Percentiles rank a stretch among this genome's conserved stretches.
phyloP scores from a whole-genome alignment of 1,284 basidiomycete species.

The Naganishia albida region DNA sequence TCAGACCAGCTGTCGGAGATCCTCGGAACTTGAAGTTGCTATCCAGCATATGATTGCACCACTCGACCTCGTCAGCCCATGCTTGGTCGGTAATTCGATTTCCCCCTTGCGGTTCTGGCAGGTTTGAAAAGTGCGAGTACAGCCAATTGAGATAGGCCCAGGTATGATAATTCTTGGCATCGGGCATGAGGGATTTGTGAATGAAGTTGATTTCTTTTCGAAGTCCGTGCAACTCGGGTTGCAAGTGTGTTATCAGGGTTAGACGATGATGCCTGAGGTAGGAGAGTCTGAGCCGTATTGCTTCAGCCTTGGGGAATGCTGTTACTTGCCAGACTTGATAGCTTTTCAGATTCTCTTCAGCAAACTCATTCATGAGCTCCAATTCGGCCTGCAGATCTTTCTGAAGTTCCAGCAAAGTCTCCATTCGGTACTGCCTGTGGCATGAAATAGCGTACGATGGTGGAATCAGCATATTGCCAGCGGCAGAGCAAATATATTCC shows the following conservation, averaged over 20 bases:
- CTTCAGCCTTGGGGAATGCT: no score
- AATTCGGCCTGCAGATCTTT: conserved; percentile 73
- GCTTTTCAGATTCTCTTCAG: conserved; percentile 78
- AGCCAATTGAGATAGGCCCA: conserved; percentile 94
- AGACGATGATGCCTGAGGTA: conserved; percentile 75
- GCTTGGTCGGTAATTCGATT: conserved; percentile 53
- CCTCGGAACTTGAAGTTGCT: conserved; percentile 13
- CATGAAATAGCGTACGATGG: neutral
- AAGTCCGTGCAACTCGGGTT: conserved; percentile 57
- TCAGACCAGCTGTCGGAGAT: neutral
- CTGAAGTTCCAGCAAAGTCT: conserved; percentile 70
- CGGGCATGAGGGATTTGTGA: conserved; percentile 65
- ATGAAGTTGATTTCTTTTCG: conserved; percentile 74
- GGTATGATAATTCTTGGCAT: conserved; percentile 93
- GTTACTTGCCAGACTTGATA: conserved; percentile 83
- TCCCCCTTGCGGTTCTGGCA: conserved; percentile 35
- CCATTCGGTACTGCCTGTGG: conserved; percentile 85
- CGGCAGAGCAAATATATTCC: neutral
- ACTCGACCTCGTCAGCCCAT: conserved; percentile 77
- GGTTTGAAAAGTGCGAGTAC: conserved; percentile 68
- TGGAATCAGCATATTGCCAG: no score
- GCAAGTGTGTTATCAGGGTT: conserved; percentile 63
- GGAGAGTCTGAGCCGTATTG: no score
- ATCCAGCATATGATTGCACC: conserved; percentile 72
- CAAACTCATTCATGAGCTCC: conserved; percentile 77